Base-by-base conservation (phyloP, 306 rosid species). In the Delonix regia region DNA sequence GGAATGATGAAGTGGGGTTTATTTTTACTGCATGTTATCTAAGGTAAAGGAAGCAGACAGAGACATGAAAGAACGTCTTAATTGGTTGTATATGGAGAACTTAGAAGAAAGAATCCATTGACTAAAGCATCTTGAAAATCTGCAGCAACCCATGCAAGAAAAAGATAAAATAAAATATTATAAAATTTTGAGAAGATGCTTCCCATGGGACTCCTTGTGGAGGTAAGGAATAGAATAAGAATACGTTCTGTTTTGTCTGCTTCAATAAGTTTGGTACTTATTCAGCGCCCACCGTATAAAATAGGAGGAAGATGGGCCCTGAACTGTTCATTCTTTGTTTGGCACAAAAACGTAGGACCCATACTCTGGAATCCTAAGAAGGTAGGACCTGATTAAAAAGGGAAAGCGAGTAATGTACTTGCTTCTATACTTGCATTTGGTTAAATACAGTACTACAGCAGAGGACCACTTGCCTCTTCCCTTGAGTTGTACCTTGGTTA, bases 211-310 rank as follows among this genome's bases (percentile, higher is more conserved):
- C 86, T 83, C 72, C 84, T 78, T 77, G 85, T 60, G 86, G 67
- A 36, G 88, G 89, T 81, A 88, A 81, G 71, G 89, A 88, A 88
- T 88, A 82, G 93, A 88, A 93, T 77, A 83, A 80, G 94, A 89
- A 88, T 82, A 47, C 74, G 83, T 90, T 89, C 89, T 68, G 69
- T 80, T 87, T 88, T 93, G 97, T 93, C 91, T 89, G 87, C 96
- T 83, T 87, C 80, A 77, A 83, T 84, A 89, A 89, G 96, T 90
- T 89, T 82, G 94, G 94, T 78, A 93, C 94, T 89, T 85, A 88
- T 89, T 86, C 96, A 92, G 86, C 75, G 69, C 74, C 77, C 65
- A 82, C 75, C 79, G 48, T 60, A 79, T 67, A 76, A 80, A 71
- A 80, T 60, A 78, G 73, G 62, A 71, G 75, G 64, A 71, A 69